Base-by-base conservation (phyloP, 75 land plant species). In the Sequoiadendron giganteum region DNA sequence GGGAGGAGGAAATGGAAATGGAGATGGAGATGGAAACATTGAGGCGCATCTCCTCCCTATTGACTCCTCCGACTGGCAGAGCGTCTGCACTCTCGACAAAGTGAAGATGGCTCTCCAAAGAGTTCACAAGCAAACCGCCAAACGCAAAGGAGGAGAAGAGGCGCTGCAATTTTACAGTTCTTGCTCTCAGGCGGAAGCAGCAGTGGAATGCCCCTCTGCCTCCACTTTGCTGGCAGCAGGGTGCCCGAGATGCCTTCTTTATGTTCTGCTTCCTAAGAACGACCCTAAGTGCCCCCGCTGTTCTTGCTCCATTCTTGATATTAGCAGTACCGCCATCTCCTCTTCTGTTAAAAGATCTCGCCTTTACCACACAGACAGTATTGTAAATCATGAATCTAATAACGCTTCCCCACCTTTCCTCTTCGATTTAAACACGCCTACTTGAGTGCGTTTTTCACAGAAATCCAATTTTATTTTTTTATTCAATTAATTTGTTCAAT, bases 31-130 rank as follows among this genome's bases (percentile, higher is more conserved):
- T 80, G 43, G 0, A 52, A 47, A 2, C 52, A 32, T 52, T 10
- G 49, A 52, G 54, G 54, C 54, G 15, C 54, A 52, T 52, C 2
- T 52, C 1, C 45, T 89, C 3, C 32, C 88, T 1, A 65, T 61
- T 54, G 86, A 55, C 28, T 88, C 88, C 83, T 48, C 49, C 13
- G 77, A 73, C 15, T 73, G 77, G 77, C 93, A 91, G 40, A 92
- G 95, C 82, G 93, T 94, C 5, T 94, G 95, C 86, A 94, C 95
- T 10, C 85, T 94, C 15, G 95, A 94, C 61, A 94, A 94, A 49
- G 93, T 94, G 36, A 94, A 92, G 81, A 88, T 68, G 1, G 95
- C 94, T 5, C 90, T 94, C 28, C 93, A 92, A 21, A 89, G 93
- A 43, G 92, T 89, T 4, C 84, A 85, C 43, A 88, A 85, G 58